Percentiles rank a stretch among this genome's conserved stretches.
These are phyloP conservation scores for Ascochyta pisi DNA, from an alignment of 2,329 filamentous ascomycete species.

Conservation along the genomic window DNA sequence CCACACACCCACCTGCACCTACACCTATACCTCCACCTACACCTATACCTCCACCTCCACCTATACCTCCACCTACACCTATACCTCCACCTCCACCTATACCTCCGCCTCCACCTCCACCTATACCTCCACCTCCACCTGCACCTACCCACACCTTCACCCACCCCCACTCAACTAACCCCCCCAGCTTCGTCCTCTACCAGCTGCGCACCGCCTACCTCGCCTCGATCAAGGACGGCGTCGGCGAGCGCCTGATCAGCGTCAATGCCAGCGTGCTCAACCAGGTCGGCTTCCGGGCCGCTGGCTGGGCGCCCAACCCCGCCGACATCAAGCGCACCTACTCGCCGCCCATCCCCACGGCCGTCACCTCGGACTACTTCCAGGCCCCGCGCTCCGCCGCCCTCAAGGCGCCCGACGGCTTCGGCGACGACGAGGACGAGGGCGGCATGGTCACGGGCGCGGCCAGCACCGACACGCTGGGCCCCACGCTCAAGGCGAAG, in stretches of 20 bases:
- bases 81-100: too few relatives aligned
- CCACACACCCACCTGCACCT: too few relatives aligned
- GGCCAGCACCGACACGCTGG: conserved; percentile 70
- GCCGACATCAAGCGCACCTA: conserved; percentile 82
- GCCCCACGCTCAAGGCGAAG: conserved; percentile 67
- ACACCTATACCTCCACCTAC: too few relatives aligned
- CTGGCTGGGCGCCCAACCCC: conserved; percentile 78
- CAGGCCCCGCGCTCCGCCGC: conserved; percentile 70
- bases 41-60: too few relatives aligned
- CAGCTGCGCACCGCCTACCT: conserved; percentile 83
- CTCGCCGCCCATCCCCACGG: conserved; percentile 84
- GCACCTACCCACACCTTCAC: too few relatives aligned
- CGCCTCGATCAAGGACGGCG: conserved; percentile 79
- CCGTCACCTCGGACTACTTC: conserved; percentile 83
- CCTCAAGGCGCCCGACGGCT: conserved; percentile 58
- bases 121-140: too few relatives aligned
- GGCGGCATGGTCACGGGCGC: conserved; percentile 73
- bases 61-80: too few relatives aligned
- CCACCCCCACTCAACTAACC: too few relatives aligned
- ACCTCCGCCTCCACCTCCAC: too few relatives aligned
- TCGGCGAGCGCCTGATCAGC: conserved; percentile 82
- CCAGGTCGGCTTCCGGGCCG: conserved; percentile 80
- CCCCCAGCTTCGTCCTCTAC: conserved; percentile 75
- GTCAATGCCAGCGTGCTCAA: conserved; percentile 81
- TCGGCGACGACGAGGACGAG: conserved; percentile 75